Base-by-base conservation (phyloP, 2,329 filamentous ascomycete genomes). In the Xylaria sp. region DNA sequence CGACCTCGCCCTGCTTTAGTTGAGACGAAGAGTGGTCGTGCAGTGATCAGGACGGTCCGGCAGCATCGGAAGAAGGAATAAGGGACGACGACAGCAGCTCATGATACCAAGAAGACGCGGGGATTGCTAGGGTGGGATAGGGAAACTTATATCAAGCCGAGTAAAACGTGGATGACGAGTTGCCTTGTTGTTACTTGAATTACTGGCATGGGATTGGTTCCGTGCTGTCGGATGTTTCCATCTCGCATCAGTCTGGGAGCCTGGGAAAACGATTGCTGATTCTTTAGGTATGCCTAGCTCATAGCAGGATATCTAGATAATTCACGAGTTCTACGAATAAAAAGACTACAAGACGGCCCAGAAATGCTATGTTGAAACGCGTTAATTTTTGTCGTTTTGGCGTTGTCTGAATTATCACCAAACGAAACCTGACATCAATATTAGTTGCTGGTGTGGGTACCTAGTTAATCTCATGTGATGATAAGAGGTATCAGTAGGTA, bases 11-110 rank as follows among this genome's bases (percentile, higher is more conserved):
- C 62, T 34, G 23, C 62, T 9, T 43, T 61, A 18, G 52, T 58
- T 18, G 30, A 65, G 50, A 65, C 61, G 12, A 15, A 32, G 34
- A 57, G 57, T 55, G 66, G 66, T 28, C 66, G 57, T 34, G 66
- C 61, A 6, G 43, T 61, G 43, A 59, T 65, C 8, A 43, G 15
- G 28, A 45, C 15, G 2, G 23, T 30, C 18, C 20, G 45, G 23
- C 32, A 36, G 18, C 9, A 25, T 36, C 41, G 7, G 5, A 52
- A 41, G 59, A 59, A 53, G 30, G 25, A 36, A 10, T 36, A 39
- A 52, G 20, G 23, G 23, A 56, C 13, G 23, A 41, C 4, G 3
- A 18, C 34, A 20, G n/a, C 45, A 36, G 55, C 15, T 9, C 20
- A 4, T 20, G 13, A 23, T 30, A 18, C 20, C 7, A 7, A 36